Percentiles rank a stretch among this genome's conserved stretches.
Evolutionary conservation across 805 yeast species (phyloP).

Genomic region (Spathaspora arborariae): DNA sequence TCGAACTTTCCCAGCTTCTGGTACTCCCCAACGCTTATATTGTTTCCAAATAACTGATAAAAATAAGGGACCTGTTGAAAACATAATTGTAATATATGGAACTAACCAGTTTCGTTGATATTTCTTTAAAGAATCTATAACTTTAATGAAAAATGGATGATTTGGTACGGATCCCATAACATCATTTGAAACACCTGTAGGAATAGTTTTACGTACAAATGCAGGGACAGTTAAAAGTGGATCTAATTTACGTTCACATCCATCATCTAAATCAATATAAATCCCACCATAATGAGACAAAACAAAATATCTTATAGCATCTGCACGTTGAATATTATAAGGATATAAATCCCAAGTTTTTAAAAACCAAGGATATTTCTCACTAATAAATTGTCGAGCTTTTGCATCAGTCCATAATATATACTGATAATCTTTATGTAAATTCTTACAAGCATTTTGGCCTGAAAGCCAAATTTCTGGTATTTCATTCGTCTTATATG

Average conservation of each 20-base stretch:
- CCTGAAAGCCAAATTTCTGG: constrained; percentile 82
- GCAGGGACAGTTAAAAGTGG: constrained; percentile 81
- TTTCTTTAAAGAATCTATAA: constrained; percentile 56
- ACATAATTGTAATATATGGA: constrained; percentile 90
- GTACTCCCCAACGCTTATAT: constrained; percentile 75
- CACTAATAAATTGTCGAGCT: constrained; percentile 73
- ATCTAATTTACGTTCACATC: constrained; percentile 74
- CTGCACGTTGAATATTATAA: constrained; percentile 86
- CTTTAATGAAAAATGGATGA: constrained; percentile 80
- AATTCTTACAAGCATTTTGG: constrained; percentile 68
- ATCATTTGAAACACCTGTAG: constrained; percentile 90
- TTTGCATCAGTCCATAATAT: constrained; percentile 86
- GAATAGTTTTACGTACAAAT: constrained; percentile 80
- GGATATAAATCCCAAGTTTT: constrained; percentile 71
- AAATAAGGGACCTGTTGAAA: constrained; percentile 87
- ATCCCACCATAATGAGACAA: constrained; percentile 83
- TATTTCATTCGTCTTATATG: constrained; percentile 73
- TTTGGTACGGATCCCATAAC: constrained; percentile 86
- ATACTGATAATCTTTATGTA: constrained; percentile 86
- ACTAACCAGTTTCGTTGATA: constrained; percentile 71
- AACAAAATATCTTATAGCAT: constrained; percentile 84
- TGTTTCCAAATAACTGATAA: constrained; percentile 84
- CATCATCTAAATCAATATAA: constrained; percentile 88
- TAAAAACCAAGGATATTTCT: constrained; percentile 84
- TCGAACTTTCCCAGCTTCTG: constrained; percentile 61